Evolutionary conservation across 106 monocot species (phyloP).

Genomic region (Posidonia australis): DNA sequence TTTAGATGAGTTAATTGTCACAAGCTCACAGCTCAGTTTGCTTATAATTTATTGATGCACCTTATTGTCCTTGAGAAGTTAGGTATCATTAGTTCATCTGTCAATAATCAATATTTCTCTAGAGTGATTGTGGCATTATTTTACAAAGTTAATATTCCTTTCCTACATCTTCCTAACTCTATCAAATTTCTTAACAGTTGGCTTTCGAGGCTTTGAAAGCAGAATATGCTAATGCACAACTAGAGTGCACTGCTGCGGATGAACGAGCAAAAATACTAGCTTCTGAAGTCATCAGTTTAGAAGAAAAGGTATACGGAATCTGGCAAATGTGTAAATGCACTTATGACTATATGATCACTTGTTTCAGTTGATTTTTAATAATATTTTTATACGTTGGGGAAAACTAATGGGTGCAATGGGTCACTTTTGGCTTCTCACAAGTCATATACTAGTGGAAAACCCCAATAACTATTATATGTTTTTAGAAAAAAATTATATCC

Average conservation of each 20-base stretch:
- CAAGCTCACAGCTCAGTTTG: too few species aligned
- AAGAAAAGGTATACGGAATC: conserved; percentile 70
- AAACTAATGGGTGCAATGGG: too few species aligned
- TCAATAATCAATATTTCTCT: background rate
- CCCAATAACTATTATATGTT: too few species aligned
- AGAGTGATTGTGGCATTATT: background rate
- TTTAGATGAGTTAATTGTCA: too few species aligned
- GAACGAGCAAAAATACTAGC: conserved; percentile 95
- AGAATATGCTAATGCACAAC: conserved; percentile 81
- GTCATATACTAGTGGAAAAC: too few species aligned
- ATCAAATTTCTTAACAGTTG: conserved; percentile 22
- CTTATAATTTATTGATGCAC: too few species aligned
- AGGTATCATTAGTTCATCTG: background rate
- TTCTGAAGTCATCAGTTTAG: conserved; percentile 84
- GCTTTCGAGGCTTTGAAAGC: conserved; percentile 55
- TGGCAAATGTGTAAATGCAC: background rate
- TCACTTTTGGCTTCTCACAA: too few species aligned
- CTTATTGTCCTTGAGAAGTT: background rate
- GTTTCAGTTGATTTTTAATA: too few species aligned
- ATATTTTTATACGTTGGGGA: too few species aligned
- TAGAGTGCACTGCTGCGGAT: conserved; percentile 92
- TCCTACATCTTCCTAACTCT: too few species aligned
- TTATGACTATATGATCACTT: too few species aligned
- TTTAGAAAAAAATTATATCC: too few species aligned
- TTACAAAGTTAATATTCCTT: background rate